These are phyloP conservation scores for Colletotrichum graminicola DNA, from an alignment of 2,329 filamentous ascomycete genomes.

Conservation along the genomic window DNA sequence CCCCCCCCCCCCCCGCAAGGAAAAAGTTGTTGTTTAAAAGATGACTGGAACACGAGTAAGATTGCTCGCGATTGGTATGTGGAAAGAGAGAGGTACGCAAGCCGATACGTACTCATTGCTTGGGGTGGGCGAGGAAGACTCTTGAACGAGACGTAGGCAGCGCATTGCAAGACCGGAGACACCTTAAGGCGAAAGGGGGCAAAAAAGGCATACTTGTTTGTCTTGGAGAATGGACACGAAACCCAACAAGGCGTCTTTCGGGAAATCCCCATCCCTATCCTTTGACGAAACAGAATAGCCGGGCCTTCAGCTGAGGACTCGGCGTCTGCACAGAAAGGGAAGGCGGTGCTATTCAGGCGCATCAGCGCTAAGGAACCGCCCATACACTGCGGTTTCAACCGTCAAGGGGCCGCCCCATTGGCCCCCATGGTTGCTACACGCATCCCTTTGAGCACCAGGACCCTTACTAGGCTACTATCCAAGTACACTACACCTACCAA, in stretches of 20 bases:
- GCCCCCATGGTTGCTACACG: constrained; percentile 7
- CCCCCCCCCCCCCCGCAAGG: too few species aligned
- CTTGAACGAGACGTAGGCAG: constrained; percentile 5
- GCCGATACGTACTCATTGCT: neutral
- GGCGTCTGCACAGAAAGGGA: neutral
- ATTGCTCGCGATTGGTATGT: neutral
- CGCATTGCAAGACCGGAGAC: neutral
- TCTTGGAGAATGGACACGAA: too few species aligned
- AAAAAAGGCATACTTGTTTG: too few species aligned
- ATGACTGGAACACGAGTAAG: neutral
- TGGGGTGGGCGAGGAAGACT: neutral
- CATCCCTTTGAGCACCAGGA: neutral
- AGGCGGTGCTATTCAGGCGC: neutral
- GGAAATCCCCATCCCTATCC: neutral
- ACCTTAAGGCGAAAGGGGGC: neutral
- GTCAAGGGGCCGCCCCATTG: neutral
- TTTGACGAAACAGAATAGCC: neutral
- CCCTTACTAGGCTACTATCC: neutral
- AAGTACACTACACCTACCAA: too few species aligned
- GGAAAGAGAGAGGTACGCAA: constrained; percentile 9
- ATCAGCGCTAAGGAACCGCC: neutral
- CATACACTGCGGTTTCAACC: constrained; percentile 21
- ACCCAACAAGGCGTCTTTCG: neutral
- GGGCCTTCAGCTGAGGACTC: neutral
- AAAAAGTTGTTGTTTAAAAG: neutral